phyloP scores from a whole-genome alignment of 2,329 filamentous ascomycete genomes.

The Ustulina deusta region DNA sequence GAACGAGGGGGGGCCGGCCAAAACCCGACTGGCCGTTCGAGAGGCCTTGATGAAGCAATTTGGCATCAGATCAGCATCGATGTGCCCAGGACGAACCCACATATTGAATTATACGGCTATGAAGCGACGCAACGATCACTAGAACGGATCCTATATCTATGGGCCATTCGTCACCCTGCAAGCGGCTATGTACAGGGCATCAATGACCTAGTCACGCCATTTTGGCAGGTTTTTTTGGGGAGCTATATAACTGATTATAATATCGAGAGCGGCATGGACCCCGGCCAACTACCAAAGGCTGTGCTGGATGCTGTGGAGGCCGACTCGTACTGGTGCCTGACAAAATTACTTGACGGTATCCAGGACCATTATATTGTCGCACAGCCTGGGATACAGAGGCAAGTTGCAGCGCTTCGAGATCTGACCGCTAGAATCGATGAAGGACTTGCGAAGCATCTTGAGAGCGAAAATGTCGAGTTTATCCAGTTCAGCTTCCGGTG shows the following conservation, averaged over 20 bases:
- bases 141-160: slow-evolving; percentile 95
- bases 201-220: slow-evolving; percentile 96
- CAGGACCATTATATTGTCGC: slow-evolving; percentile 99
- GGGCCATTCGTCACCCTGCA: slow-evolving; percentile 96
- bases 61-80: slow-evolving; percentile 99
- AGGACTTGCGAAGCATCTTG: slow-evolving; percentile 85
- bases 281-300: slow-evolving; percentile 87
- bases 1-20: slow-evolving; percentile 69
- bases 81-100: slow-evolving; percentile 94
- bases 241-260: slow-evolving; percentile 95
- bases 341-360: slow-evolving; percentile 97
- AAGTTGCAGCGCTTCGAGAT: slow-evolving; percentile 89
- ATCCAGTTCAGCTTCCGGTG: slow-evolving; percentile 99
- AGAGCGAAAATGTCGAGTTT: slow-evolving; percentile 93
- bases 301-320: slow-evolving; percentile 97
- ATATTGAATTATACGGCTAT: slow-evolving; percentile 93
- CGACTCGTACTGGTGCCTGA: slow-evolving; percentile 98
- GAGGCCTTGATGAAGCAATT: slow-evolving; percentile 92
- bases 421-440: slow-evolving; percentile 91
- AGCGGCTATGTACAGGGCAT: slow-evolving; percentile 99
- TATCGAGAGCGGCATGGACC: slow-evolving; percentile 95
- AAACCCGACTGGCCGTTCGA: slow-evolving; percentile 59
- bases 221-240: slow-evolving; percentile 97
- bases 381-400: slow-evolving; percentile 94
- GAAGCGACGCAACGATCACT: slow-evolving; percentile 95